A percentile compares a stretch with the other conserved stretches of the same genome.
These are phyloP conservation scores for Leishmania turanica DNA, from an alignment of 208 protist genomes.

Conservation along the genomic window DNA sequence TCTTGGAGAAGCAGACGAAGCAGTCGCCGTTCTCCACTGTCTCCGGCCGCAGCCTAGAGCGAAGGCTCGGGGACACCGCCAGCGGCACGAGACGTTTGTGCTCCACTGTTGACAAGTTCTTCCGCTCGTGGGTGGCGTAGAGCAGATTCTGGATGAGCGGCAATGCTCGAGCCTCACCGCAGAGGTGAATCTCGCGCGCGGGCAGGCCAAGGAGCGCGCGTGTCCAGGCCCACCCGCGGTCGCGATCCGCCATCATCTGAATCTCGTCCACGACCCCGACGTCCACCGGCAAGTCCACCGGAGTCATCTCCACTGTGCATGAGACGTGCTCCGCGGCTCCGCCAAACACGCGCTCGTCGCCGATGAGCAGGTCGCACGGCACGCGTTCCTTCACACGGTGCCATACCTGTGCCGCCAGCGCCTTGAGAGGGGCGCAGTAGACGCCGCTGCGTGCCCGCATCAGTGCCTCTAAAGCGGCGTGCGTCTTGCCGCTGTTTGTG, in stretches of 20 bases:
- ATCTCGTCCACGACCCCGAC: constrained; percentile 95
- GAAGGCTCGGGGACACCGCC: constrained; percentile 39
- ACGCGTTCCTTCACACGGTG: constrained; percentile 70
- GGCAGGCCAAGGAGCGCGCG: constrained; percentile 91
- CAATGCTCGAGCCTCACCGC: constrained; percentile 83
- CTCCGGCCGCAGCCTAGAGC: constrained; percentile 30
- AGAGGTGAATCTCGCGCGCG: constrained; percentile 92
- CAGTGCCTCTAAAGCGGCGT: constrained; percentile 79
- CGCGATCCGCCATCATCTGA: constrained; percentile 93
- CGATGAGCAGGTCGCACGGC: constrained; percentile 94
- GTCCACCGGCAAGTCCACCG: constrained; percentile 73
- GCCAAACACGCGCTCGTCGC: constrained; percentile 84
- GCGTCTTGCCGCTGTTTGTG: constrained; percentile 96
- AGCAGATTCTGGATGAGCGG: constrained; percentile 71
- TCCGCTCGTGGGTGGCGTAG: constrained; percentile 71
- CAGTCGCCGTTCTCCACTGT: constrained; percentile 82
- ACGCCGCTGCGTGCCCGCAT: constrained; percentile 70
- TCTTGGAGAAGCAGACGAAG: constrained; percentile 86
- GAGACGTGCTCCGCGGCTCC: constrained; percentile 82
- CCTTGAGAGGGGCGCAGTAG: constrained; percentile 95
- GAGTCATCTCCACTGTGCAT: constrained; percentile 93
- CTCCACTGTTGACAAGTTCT: constrained; percentile 52
- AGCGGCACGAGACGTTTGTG: constrained; percentile 87
- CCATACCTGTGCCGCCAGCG: constrained; percentile 94
- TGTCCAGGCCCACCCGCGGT: constrained; percentile 96